These are phyloP conservation scores for Arabidopsis lyrata DNA, from an alignment of 441 rosid genomes.

Conservation along the genomic window DNA sequence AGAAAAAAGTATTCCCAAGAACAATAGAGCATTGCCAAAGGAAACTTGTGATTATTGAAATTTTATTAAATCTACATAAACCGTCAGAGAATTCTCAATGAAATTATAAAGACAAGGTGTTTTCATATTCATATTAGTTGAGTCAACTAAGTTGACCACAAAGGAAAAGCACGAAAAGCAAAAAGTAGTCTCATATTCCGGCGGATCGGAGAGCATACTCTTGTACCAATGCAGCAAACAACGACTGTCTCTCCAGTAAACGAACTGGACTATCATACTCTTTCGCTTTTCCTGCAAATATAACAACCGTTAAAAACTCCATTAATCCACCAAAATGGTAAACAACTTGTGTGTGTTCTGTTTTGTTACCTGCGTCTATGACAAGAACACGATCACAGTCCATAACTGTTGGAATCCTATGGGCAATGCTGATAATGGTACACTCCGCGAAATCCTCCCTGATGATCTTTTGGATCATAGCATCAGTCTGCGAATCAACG, in stretches of 20 bases:
- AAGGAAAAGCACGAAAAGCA: neutral
- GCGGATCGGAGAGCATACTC: constrained; percentile 90
- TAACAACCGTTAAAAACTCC: neutral
- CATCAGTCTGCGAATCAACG: constrained; percentile 91
- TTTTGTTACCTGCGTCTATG: constrained; percentile 77
- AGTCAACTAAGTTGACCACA: neutral
- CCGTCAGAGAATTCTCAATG: neutral
- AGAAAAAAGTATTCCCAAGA: neutral
- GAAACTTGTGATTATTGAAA: constrained; percentile 13
- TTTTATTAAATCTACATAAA: neutral
- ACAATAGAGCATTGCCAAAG: neutral
- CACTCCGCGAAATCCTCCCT: constrained; percentile 81
- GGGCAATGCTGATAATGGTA: constrained; percentile 95
- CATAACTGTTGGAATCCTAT: constrained; percentile 97
- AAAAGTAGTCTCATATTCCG: constrained; percentile 48
- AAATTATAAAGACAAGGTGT: too few relatives aligned
- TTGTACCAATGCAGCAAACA: constrained; percentile 89
- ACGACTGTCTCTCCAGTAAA: constrained; percentile 71
- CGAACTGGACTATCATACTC: constrained; percentile 82
- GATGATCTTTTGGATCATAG: constrained; percentile 86
- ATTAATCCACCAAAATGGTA: neutral
- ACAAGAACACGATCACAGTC: constrained; percentile 91
- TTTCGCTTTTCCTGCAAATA: constrained; percentile 64
- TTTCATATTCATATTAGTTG: neutral
- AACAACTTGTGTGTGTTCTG: neutral